Evolutionary conservation across 2,329 filamentous ascomycete species (phyloP).

Genomic region (Rutstroemia sp.): DNA sequence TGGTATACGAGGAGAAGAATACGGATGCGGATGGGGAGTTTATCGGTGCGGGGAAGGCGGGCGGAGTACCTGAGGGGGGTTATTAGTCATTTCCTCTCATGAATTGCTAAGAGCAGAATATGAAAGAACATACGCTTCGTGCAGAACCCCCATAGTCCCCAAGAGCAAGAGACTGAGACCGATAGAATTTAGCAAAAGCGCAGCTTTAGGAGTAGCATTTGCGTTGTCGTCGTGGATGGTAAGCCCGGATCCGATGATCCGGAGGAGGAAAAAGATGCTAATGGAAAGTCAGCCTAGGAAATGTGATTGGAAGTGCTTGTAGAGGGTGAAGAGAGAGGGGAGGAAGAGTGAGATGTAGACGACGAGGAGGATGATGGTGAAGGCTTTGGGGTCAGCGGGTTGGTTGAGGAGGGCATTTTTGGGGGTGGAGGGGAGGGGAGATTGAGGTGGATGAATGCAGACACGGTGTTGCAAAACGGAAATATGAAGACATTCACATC

Average conservation of each 20-base stretch:
- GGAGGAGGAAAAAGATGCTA: neutral
- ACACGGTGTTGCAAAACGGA: neutral
- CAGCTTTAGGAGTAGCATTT: neutral
- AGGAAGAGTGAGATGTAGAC: neutral
- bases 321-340: neutral
- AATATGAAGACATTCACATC: neutral
- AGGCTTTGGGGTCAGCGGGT: neutral
- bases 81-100: neutral
- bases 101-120: too few relatives aligned
- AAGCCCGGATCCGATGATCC: neutral
- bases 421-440: neutral
- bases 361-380: neutral
- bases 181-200: neutral
- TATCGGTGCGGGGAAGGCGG: neutral
- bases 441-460: neutral
- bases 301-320: neutral
- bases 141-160: neutral
- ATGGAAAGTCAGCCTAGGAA: constrained; percentile 1
- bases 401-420: neutral
- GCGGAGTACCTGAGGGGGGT: neutral
- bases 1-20: neutral
- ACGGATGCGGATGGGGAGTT: neutral
- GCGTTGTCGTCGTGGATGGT: neutral
- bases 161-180: neutral
- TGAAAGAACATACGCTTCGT: neutral